Evolutionary conservation across 2,329 filamentous ascomycete species (phyloP).

Genomic region (Paraphaeosphaeria minitans): DNA sequence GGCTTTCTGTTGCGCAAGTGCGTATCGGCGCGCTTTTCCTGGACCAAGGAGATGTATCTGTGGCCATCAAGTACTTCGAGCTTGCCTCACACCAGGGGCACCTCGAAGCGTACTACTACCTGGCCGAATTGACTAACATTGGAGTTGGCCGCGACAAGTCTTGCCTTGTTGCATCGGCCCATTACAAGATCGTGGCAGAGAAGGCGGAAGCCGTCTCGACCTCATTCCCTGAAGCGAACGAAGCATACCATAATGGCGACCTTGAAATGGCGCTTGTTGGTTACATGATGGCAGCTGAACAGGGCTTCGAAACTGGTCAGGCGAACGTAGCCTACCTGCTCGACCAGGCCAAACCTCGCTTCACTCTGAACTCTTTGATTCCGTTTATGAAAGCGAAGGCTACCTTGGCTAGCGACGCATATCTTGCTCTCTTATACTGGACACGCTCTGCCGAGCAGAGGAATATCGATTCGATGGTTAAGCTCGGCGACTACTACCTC

Average conservation of each 20-base stretch:
- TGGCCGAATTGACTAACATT: slow-evolving; percentile 83
- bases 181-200: slow-evolving; percentile 87
- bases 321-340: slow-evolving; percentile 88
- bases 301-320: slow-evolving; percentile 88
- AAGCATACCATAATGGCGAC: slow-evolving; percentile 79
- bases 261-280: slow-evolving; percentile 78
- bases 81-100: slow-evolving; percentile 80
- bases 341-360: slow-evolving; percentile 63
- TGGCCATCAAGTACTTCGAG: slow-evolving; percentile 86
- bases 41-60: slow-evolving; percentile 82
- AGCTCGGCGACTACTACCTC: slow-evolving; percentile 98
- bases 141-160: slow-evolving; percentile 80
- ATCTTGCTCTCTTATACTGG: slow-evolving; percentile 87
- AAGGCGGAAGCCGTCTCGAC: slow-evolving; percentile 88
- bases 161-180: slow-evolving; percentile 75
- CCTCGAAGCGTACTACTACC: slow-evolving; percentile 89
- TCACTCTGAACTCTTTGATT: slow-evolving; percentile 61
- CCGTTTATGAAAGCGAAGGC: slow-evolving; percentile 51
- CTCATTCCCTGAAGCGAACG: slow-evolving; percentile 81
- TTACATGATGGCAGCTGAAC: slow-evolving; percentile 87
- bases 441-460: slow-evolving; percentile 90
- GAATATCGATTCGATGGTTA: slow-evolving; percentile 92
- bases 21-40: slow-evolving; percentile 83
- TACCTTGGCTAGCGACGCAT: slow-evolving; percentile 61
- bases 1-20: slow-evolving; percentile 79